Evolutionary conservation across 2,329 filamentous ascomycete species (phyloP), one percentile per base, ranked within the genome.

Genomic region (Colletotrichum lupini): DNA sequence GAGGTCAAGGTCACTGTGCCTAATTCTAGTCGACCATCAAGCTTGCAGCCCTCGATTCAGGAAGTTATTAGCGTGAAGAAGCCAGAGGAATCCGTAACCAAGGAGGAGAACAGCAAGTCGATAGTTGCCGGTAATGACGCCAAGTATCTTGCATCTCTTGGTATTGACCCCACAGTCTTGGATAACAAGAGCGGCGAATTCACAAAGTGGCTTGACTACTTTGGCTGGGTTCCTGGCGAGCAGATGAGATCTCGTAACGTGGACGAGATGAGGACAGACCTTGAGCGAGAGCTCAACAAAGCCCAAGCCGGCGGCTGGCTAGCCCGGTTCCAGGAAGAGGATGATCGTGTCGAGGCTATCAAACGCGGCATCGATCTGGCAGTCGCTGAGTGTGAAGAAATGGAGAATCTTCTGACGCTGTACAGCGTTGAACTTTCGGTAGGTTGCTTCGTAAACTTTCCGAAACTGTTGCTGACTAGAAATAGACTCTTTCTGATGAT

Each of bases 371-470:
- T 99, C 67, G 96, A 99, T 80, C 89, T 92, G 75, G 94, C 95
- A n/a, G 95, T 99, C 78, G 90, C 92, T 24, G 97, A 99, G 83
- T 98, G 97, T 79, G 97, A 99, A 78, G 96, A 98, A 84, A 87
- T 99, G 71, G 97, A 99, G 81, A 97, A 97, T 73, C 87, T 99
- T 52, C 86, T 99, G 65, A 99, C 97, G 0, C 85, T 99, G 42
- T 99, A 99, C 82, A 94, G 94, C 59, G 97, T 98, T 30, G 97
- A 99, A 82, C 87, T 99, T 74, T 95, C 94, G 78, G 94, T 96
- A 88, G 86, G 93, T 84, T 22, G 1, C 8, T 5, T 3, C 26
- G n/a, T 5, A 22, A 22, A 1, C 2, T 4, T 46, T 7, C n/a
- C 32, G 19, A 12, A 7, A 37, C 30, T 12, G 1, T 16, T 26